Evolutionary conservation across 2,329 filamentous ascomycete species (phyloP).

Genomic region (Intubia oerlemansii): DNA sequence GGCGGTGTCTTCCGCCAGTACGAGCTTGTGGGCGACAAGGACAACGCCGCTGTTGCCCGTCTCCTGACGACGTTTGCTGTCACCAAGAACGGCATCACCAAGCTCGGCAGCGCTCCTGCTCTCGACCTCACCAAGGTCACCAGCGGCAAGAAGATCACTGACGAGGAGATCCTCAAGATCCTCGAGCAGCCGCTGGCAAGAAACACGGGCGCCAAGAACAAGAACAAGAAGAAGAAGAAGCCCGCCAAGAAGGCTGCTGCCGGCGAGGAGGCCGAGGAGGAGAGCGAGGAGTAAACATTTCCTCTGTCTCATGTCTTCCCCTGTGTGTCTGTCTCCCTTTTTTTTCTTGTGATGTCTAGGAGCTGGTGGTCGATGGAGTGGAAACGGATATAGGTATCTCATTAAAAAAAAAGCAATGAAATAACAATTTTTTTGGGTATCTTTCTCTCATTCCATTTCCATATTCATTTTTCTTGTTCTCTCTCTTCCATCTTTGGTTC

Average conservation of each 20-base stretch:
- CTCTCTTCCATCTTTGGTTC: too few relatives aligned
- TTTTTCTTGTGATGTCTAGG: too few relatives aligned
- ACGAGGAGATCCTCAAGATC: conserved; percentile 89
- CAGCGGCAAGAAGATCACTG: conserved; percentile 93
- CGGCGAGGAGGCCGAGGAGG: too few relatives aligned
- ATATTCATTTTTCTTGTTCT: too few relatives aligned
- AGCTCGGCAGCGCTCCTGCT: conserved; percentile 55
- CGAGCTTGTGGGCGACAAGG: conserved; percentile 88
- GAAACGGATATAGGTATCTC: too few relatives aligned
- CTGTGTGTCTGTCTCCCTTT: too few relatives aligned
- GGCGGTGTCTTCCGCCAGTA: conserved; percentile 86
- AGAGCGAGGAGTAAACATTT: too few relatives aligned
- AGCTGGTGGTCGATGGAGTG: too few relatives aligned
- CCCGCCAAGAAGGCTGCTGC: conserved; percentile 23
- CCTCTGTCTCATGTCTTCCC: too few relatives aligned
- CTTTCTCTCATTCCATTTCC: too few relatives aligned
- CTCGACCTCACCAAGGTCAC: conserved; percentile 67
- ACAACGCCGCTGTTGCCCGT: conserved; percentile 63
- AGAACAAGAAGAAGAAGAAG: conserved; percentile 68
- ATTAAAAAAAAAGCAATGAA: too few relatives aligned
- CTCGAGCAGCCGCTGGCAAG: conserved; percentile 72
- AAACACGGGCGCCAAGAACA: conserved; percentile 68
- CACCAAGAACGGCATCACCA: conserved; percentile 90
- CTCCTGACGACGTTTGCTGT: conserved; percentile 84
- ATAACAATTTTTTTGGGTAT: too few relatives aligned